Evolutionary conservation across 371 early-diverging fungal genomes (phyloP).

Genomic region (Chytridiales sp.): DNA sequence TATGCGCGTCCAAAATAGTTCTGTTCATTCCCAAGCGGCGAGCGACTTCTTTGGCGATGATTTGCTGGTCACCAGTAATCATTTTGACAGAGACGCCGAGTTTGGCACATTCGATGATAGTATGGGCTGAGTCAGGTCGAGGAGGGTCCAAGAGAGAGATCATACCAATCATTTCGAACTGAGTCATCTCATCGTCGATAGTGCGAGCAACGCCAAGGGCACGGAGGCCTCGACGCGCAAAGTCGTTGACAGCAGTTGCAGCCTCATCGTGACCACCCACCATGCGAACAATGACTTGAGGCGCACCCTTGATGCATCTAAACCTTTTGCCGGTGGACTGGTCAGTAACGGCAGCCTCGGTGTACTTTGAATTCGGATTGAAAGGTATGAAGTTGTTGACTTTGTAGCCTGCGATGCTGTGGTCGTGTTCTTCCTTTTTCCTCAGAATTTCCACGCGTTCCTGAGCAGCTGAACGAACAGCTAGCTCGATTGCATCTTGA

Average conservation of each 20-base stretch:
- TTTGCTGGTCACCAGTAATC: constrained; percentile 79
- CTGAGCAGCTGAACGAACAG: constrained; percentile 80
- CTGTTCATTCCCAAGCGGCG: constrained; percentile 48
- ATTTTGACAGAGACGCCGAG: constrained; percentile 78
- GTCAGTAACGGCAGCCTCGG: constrained; percentile 81
- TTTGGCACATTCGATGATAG: constrained; percentile 62
- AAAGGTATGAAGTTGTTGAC: constrained; percentile 85
- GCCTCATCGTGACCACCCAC: constrained; percentile 79
- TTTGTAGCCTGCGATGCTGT: constrained; percentile 78
- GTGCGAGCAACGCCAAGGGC: constrained; percentile 90
- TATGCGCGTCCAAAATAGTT: constrained; percentile 41
- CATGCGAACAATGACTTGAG: constrained; percentile 83
- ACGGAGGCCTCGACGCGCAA: constrained; percentile 88
- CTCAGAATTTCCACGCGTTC: constrained; percentile 68
- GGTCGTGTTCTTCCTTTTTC: constrained; percentile 52
- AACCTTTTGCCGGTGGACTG: constrained; percentile 64
- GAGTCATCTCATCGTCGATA: constrained; percentile 53
- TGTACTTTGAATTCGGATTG: constrained; percentile 87
- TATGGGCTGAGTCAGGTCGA: constrained; percentile 55
- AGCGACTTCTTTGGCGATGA: constrained; percentile 65
- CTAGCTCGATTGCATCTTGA: constrained; percentile 88
- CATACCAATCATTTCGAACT: constrained; percentile 57
- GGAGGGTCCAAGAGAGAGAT: constrained; percentile 65
- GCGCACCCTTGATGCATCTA: constrained; percentile 92
- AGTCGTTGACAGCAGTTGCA: constrained; percentile 64